Conservation (phyloP, 179 eudicot genomes). For the Carnegiea gigantea region DNA sequence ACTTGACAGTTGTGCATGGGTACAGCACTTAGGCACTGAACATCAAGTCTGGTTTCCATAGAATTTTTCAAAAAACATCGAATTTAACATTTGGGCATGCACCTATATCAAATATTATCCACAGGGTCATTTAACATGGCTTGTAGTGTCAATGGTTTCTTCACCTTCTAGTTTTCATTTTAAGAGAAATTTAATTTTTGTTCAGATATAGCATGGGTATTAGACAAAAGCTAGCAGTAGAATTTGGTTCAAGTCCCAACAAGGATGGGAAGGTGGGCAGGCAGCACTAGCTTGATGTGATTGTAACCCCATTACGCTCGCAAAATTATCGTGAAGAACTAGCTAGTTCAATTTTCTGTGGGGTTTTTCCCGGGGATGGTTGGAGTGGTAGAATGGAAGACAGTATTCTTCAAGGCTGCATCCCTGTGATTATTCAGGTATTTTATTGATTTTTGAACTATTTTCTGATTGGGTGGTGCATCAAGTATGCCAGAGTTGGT, state of each 20-base stretch:
- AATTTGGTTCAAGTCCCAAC: slow-evolving; percentile 79
- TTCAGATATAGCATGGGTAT: slow-evolving; percentile 98
- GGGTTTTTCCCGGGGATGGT: slow-evolving; percentile 97
- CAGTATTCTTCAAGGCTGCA: slow-evolving; percentile 92
- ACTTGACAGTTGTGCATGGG: too few species aligned
- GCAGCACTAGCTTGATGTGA: slow-evolving; percentile 77
- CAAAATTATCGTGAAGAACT: slow-evolving; percentile 59
- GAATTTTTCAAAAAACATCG: too few species aligned
- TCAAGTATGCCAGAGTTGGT: not conserved
- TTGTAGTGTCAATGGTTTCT: not conserved
- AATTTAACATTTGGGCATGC: too few species aligned
- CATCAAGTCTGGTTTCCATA: too few species aligned
- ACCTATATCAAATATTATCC: too few species aligned
- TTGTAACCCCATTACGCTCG: slow-evolving; percentile 74
- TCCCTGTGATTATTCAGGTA: slow-evolving; percentile 96
- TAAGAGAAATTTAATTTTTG: slow-evolving; percentile 10
- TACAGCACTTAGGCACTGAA: too few species aligned
- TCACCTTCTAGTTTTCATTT: slow-evolving; percentile 14
- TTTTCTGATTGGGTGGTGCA: slow-evolving; percentile 3
- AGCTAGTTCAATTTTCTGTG: slow-evolving; percentile 85
- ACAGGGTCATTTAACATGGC: not conserved
- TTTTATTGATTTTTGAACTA: slow-evolving; percentile 6
- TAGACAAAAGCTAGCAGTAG: slow-evolving; percentile 81
- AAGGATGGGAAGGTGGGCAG: slow-evolving; percentile 84
- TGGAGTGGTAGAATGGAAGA: slow-evolving; percentile 99